Conservation (phyloP, 768 basidiomycete genomes). For the Naganishia kalamii region DNA sequence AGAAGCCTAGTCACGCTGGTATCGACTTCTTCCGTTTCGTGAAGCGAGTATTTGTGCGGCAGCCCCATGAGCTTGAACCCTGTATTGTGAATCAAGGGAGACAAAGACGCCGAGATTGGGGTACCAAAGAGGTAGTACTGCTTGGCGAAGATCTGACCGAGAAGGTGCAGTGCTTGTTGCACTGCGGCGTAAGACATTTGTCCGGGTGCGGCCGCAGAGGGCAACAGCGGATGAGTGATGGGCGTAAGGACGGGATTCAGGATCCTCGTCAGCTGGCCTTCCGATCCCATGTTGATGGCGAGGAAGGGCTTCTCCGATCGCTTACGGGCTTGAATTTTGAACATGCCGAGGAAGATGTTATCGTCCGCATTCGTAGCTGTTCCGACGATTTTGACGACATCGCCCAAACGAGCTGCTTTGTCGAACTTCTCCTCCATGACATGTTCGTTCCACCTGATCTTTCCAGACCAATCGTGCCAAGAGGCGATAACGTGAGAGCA, state of each 20-base stretch:
- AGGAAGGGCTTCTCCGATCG: conserved; percentile 70
- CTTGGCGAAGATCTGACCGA: conserved; percentile 68
- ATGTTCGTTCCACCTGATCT: conserved; percentile 69
- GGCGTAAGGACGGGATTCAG: conserved; percentile 81
- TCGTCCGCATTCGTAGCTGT: conserved; percentile 69
- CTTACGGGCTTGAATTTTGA: conserved; percentile 54
- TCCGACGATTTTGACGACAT: conserved; percentile 87
- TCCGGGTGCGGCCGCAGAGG: conserved; percentile 81
- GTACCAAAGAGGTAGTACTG: conserved; percentile 81
- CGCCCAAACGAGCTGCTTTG: conserved; percentile 62
- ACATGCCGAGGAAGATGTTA: conserved; percentile 71
- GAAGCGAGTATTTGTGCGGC: conserved; percentile 71
- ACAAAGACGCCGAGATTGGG: conserved; percentile 83
- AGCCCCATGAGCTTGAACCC: conserved; percentile 73
- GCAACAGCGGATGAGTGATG: conserved; percentile 81
- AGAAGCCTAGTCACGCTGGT: conserved; percentile 63
- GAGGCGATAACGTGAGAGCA: conserved; percentile 77
- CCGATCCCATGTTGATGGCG: conserved; percentile 82
- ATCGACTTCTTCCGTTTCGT: conserved; percentile 65
- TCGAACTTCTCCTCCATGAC: conserved; percentile 64
- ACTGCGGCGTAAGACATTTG: conserved; percentile 85
- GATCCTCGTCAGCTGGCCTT: conserved; percentile 84
- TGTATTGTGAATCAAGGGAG: conserved; percentile 87
- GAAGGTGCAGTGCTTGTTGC: conserved; percentile 68
- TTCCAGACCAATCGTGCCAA: conserved; percentile 90